Base-by-base conservation (phyloP, 192 early-diverging fungal species). In the Kappamyces sp. region DNA sequence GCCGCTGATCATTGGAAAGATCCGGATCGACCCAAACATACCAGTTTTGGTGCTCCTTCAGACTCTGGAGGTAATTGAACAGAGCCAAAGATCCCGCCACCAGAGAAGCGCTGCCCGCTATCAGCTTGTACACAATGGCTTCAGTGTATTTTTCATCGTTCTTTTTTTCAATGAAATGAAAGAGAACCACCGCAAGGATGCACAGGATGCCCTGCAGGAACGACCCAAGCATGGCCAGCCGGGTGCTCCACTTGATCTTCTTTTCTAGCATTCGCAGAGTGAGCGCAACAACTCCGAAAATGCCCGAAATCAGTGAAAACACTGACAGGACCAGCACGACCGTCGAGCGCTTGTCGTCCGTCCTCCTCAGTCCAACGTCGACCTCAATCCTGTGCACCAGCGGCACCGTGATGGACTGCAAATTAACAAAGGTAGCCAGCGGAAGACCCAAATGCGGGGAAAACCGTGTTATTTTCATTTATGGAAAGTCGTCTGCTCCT, bases 161-260 rank as follows among this genome's bases (percentile, higher is more conserved):
- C 36, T 15, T 59, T 40, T 51, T 32, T 15, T 35, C n/a, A 7
- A 15, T 11, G 29, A 66, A n/a, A 37, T 22, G 57, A 31, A 42
- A 46, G 5, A 42, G 7, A 30, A 39, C 11, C 5, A 47, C n/a
- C 31, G 54, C 55, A 4, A 60, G 12, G 7, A 59, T 37, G 43
- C 15, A 22, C 15, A 60, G 30, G 41, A 49, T 30, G n/a, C 69
- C 75, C 65, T 79, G 77, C n/a, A 36, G 36, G 2, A 42, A 36
- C 0, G 74, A 32, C 4, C 74, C 74, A 34, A 58, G 8, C 9
- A 77, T 74, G 32, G 67, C 49, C 2, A 79, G 53, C 9, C 77
- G 62, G 11, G 74, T 76, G 33, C 53, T 61, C 72, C 71, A 76
- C 52, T 79, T 79, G 58, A 79, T 74, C 62, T 79, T 77, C 59